Evolutionary conservation across 129 eudicot genomes (phyloP).

Genomic region (Arctium lappa): DNA sequence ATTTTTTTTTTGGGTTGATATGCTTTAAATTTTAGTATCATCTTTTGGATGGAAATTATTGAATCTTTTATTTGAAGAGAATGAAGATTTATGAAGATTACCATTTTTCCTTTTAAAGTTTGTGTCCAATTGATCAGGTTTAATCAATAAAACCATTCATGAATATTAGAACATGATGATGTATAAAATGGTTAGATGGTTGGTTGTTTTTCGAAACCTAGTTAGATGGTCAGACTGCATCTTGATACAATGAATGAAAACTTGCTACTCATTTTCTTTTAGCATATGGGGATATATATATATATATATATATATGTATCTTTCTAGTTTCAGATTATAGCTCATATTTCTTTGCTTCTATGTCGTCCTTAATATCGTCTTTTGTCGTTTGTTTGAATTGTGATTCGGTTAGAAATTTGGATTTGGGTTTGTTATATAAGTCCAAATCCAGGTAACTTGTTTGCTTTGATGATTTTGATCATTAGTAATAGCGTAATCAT

Average conservation of each 20-base stretch:
- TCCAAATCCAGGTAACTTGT: not conserved
- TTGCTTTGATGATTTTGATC: not conserved
- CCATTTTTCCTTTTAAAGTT: too few relatives aligned
- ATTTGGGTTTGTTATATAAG: not conserved
- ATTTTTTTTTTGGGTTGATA: too few relatives aligned
- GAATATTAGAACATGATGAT: not conserved
- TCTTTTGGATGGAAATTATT: too few relatives aligned
- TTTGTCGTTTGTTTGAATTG: not conserved
- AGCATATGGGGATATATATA: slow-evolving; percentile 7
- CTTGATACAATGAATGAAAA: slow-evolving; percentile 15
- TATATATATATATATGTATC: slow-evolving; percentile 17
- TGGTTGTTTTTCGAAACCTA: slow-evolving; percentile 20
- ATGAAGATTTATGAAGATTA: too few relatives aligned
- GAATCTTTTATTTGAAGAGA: too few relatives aligned
- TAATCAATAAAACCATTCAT: too few relatives aligned
- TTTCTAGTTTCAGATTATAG: slow-evolving; percentile 3
- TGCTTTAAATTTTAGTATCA: too few relatives aligned
- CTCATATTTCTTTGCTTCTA: not conserved
- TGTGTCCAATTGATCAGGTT: too few relatives aligned
- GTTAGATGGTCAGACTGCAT: slow-evolving; percentile 10
- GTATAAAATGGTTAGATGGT: slow-evolving; percentile 32
- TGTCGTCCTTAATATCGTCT: not conserved
- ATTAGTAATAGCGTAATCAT: not conserved
- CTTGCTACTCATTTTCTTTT: slow-evolving; percentile 28
- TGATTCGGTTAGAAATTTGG: not conserved